These are phyloP conservation scores for Spergularia marina DNA, from an alignment of 148 eudicot genomes.

Conservation along the genomic window DNA sequence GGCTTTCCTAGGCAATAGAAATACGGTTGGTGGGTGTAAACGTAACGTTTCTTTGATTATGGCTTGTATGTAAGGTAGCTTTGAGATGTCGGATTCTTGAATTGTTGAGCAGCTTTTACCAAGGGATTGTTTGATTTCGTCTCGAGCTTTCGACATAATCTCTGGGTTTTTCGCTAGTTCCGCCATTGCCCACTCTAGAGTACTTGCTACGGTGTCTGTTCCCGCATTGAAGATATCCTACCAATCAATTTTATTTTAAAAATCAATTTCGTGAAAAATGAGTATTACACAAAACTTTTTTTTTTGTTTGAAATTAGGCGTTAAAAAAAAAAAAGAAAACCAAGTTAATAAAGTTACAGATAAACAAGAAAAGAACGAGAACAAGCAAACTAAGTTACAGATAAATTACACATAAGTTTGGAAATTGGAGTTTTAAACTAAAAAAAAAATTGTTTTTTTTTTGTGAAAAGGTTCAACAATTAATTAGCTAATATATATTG, in stretches of 20 bases:
- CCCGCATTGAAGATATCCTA: slow-evolving; percentile 32
- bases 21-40: slow-evolving; percentile 60
- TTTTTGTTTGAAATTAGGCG: no score
- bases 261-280: no score
- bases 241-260: background rate
- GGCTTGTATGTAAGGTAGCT: slow-evolving; percentile 62
- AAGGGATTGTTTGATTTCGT: slow-evolving; percentile 22
- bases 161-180: slow-evolving; percentile 23
- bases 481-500: no score
- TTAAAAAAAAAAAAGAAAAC: no score
- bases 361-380: no score
- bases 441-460: no score
- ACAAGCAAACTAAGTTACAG: no score
- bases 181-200: slow-evolving; percentile 31
- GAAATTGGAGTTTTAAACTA: no score
- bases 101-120: slow-evolving; percentile 17
- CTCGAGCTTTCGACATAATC: slow-evolving; percentile 7
- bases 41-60: slow-evolving; percentile 55
- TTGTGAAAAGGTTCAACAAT: no score
- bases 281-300: no score
- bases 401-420: no score
- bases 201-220: slow-evolving; percentile 30
- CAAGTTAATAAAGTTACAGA: no score
- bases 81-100: slow-evolving; percentile 33
- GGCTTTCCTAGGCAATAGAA: slow-evolving; percentile 55